phyloP scores from a whole-genome alignment of 129 eudicot genomes.

The Flaveria trinervia region DNA sequence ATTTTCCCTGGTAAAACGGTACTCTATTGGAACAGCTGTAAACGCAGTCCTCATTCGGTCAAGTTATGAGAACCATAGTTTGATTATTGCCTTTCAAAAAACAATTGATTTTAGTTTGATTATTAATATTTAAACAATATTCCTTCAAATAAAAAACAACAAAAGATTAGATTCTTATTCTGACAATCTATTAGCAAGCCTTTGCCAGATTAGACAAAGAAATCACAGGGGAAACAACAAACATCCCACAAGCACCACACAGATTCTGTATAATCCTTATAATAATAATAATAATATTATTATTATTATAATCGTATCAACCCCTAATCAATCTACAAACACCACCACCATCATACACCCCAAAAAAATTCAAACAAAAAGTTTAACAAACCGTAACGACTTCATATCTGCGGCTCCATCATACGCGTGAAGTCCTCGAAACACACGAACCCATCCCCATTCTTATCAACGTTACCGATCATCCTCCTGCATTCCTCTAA shows the following conservation, averaged over 20 bases:
- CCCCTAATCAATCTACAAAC: no score
- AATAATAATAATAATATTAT: no score
- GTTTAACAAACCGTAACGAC: not conserved
- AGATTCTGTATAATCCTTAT: no score
- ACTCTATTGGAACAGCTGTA: no score
- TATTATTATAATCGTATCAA: no score
- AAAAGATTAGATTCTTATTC: not conserved
- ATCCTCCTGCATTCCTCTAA: constrained; percentile 80
- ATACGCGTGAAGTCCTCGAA: constrained; percentile 72
- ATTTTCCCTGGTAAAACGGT: no score
- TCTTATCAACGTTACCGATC: constrained; percentile 65
- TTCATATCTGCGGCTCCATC: constrained; percentile 60
- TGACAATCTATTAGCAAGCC: not conserved
- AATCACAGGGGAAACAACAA: not conserved
- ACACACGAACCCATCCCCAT: constrained; percentile 84
- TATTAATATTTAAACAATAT: not conserved
- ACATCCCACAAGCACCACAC: no score
- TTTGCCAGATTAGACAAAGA: not conserved
- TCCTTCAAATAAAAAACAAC: not conserved
- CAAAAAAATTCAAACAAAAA: no score
- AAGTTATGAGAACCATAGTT: no score
- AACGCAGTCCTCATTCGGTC: no score
- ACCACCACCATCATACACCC: no score
- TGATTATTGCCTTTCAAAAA: no score
- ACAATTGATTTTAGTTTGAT: not conserved